Evolutionary conservation across 495 filamentous ascomycete genomes (phyloP).

Genomic region (Aspergillus incahuasiensis): DNA sequence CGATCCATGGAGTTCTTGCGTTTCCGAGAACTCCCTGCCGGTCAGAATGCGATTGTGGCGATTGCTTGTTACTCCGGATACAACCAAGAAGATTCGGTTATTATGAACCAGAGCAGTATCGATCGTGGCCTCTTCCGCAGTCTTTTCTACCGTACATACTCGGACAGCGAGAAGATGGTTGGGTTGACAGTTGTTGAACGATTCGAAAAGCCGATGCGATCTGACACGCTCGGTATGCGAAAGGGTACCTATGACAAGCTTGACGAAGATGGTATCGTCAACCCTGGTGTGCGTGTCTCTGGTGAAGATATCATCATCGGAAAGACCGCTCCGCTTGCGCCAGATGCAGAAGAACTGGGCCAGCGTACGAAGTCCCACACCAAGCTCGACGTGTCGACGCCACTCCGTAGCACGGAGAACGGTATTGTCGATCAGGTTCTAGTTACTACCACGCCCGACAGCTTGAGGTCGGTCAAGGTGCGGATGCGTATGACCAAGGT

Average conservation of each 20-base stretch:
- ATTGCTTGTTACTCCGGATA: conserved; percentile 98
- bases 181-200: conserved; percentile 83
- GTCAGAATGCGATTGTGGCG: conserved; percentile 97
- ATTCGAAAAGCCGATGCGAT: conserved; percentile 91
- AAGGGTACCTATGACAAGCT: conserved; percentile 98
- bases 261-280: conserved; percentile 89
- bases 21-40: conserved; percentile 93
- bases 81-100: conserved; percentile 99
- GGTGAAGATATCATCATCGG: conserved; percentile 99
- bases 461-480: conserved; percentile 91
- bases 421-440: conserved; percentile 94
- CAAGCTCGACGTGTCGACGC: conserved; percentile 92
- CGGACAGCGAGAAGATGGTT: conserved; percentile 89
- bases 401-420: conserved; percentile 88
- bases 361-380: conserved; percentile 83
- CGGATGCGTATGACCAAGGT: conserved; percentile 96
- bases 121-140: conserved; percentile 95
- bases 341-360: conserved; percentile 89
- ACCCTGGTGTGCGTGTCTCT: conserved; percentile 86
- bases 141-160: conserved; percentile 96
- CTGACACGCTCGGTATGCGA: conserved; percentile 83
- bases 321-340: conserved; percentile 90
- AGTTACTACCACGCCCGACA: conserved; percentile 80
- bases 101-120: conserved; percentile 99
- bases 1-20: conserved; percentile 98